Base-by-base conservation (phyloP, 1,139 yeast species). In the Hanseniaspora uvarum region DNA sequence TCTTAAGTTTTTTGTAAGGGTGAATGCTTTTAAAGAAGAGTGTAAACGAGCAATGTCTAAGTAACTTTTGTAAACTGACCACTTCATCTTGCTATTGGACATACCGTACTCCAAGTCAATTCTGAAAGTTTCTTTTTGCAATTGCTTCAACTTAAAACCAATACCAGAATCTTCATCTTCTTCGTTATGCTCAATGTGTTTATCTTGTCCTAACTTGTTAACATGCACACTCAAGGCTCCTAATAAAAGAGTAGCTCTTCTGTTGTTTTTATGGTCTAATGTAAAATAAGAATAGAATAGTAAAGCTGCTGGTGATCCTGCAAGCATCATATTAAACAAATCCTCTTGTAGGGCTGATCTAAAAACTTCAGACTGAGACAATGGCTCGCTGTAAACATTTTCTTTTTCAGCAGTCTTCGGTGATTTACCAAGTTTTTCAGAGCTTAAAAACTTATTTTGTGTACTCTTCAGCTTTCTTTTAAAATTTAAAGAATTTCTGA, bases 41-140 rank as follows among this genome's bases (percentile, higher is more conserved):
- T 87, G 95, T 55, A 92, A 72, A 45, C 74, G 75, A 36, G 77
- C 70, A 48, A 94, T 72, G 59, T 88, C 96, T 61, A 80, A 79
- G 51, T 83, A 79, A 23, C 80, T 84, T 60, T 83, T 83, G 40
- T 80, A 75, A 7, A 94, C 78, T 1, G 82, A 72, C 98, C 99
- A 94, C 59, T 79, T 77, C 62, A 88, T 72, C 56, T 92, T 71
- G 55, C 83, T 79, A 5, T 80, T 79, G 0, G 96, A 96, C 19
- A 88, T 80, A 2, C 97, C 98, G 63, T 92, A 92, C 63, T 88
- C 96, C 55, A 92, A 71, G 56, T 83, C 86, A 21, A 92, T 71
- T 57, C 77, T 74, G 61, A 77, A 87, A 53, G 72, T 77, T 56
- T 61, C 54, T 40, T 58, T 57, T 38, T 59, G 59, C 16, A 58